Evolutionary conservation across 2,329 filamentous ascomycete genomes (phyloP).

Genomic region (Uncinocarpus reesii): DNA sequence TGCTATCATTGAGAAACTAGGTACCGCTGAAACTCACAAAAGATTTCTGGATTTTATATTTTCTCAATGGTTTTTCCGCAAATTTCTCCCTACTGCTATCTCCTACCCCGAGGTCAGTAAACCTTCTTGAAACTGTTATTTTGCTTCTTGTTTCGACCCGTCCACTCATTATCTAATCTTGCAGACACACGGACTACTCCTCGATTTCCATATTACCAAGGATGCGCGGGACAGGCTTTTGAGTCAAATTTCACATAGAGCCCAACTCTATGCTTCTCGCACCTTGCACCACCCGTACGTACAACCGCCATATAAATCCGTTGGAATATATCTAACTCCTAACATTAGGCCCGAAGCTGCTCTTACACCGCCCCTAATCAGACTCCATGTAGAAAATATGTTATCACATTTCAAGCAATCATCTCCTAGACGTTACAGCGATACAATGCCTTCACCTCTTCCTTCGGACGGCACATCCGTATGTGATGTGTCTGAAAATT

Average conservation of each 20-base stretch:
- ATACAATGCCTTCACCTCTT: background rate
- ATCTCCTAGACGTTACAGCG: background rate
- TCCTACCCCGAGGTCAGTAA: slow-evolving; percentile 69
- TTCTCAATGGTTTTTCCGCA: slow-evolving; percentile 83
- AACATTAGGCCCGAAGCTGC: slow-evolving; percentile 29
- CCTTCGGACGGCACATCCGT: background rate
- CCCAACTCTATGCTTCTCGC: slow-evolving; percentile 69
- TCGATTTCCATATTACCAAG: slow-evolving; percentile 85
- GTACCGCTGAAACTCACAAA: slow-evolving; percentile 58
- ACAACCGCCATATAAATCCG: slow-evolving; percentile 30
- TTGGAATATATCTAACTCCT: slow-evolving; percentile 38
- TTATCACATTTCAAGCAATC: slow-evolving; percentile 23
- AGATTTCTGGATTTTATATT: slow-evolving; percentile 74
- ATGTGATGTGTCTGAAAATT: slow-evolving; percentile 40
- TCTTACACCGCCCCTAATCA: slow-evolving; percentile 27
- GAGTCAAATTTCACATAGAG: slow-evolving; percentile 65
- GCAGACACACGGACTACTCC: slow-evolving; percentile 54
- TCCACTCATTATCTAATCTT: no score
- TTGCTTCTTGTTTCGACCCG: background rate
- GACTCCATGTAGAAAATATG: slow-evolving; percentile 32
- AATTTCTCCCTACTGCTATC: slow-evolving; percentile 72
- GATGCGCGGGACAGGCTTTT: slow-evolving; percentile 70
- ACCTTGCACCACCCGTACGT: slow-evolving; percentile 42
- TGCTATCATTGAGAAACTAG: slow-evolving; percentile 67
- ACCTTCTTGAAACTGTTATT: slow-evolving; percentile 26